Evolutionary conservation across 805 yeast genomes (phyloP), one percentile per base, ranked within the genome.

Genomic region (Ogataea thermomethanolica): DNA sequence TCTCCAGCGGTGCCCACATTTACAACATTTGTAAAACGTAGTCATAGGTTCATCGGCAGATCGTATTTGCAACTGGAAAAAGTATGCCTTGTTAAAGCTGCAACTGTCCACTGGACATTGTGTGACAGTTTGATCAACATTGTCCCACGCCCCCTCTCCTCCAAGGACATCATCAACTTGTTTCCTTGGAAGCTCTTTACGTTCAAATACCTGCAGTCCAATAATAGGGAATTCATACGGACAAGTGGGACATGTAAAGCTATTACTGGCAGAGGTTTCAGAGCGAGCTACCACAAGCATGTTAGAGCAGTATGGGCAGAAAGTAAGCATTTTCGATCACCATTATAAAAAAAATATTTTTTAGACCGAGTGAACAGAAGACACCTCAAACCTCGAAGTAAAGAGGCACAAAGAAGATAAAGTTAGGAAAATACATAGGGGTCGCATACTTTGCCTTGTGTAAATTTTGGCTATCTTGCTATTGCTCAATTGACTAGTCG

Each of bases 41-140:
- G 99, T 93, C 98, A 93, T 93, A 17, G 99, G 99, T 69, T 93
- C 99, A 74, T 93, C 99, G 2, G 99, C 99, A 46, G 95, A 85
- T 65, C 99, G 75, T 56, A 93, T 93, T 64, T 93, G 99, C 44
- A 93, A 70, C 66, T 93, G 98, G 74, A 90, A 93, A 71, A 87
- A 93, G 65, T 93, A 93, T 0, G 99, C 99, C 64, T 88, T 87
- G 50, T 79, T 84, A 49, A 83, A 81, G 29, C 87, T 95, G 69
- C 99, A 93, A 2, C 70, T 58, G 43, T 87, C 95, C 31, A 78
- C 71, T 3, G 97, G 96, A 70, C 99, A 91, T 60, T 91, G 95
- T 0, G 91, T 87, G 1, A 80, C 71, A 0, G 98, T 93, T 60
- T 93, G 97, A 59, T 93, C 99, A 21, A 93, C 99, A 58, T 93